phyloP scores from a whole-genome alignment of 1,284 basidiomycete species.

The Marasmius oreades region DNA sequence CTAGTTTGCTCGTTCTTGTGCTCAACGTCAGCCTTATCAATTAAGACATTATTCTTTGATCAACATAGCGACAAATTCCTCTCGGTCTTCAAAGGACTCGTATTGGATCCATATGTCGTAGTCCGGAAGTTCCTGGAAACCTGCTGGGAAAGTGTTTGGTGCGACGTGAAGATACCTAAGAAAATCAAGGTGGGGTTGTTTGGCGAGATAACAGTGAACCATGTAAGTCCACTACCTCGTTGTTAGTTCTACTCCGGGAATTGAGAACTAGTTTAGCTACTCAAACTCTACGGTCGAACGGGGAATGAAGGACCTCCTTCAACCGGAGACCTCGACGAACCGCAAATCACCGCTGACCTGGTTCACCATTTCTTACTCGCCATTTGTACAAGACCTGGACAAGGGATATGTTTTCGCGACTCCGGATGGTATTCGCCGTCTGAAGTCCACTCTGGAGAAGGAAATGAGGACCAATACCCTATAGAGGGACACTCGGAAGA shows the following conservation, averaged over 20 bases:
- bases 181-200: slow-evolving; percentile 68
- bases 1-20: slow-evolving; percentile 71
- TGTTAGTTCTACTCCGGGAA: no score
- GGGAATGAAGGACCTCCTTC: no score
- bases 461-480: slow-evolving; percentile 20
- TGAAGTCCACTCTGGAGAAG: slow-evolving; percentile 28
- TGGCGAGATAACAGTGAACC: slow-evolving; percentile 55
- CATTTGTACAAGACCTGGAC: slow-evolving; percentile 80
- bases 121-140: slow-evolving; percentile 57
- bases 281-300: slow-evolving; percentile 65
- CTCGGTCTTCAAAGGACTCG: slow-evolving; percentile 65
- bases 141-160: slow-evolving; percentile 69
- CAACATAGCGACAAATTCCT: slow-evolving; percentile 60
- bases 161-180: slow-evolving; percentile 63
- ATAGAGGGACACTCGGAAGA: slow-evolving; percentile 29
- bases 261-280: slow-evolving; percentile 39
- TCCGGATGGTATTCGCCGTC: slow-evolving; percentile 85
- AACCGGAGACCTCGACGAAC: slow-evolving; percentile 39
- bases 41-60: slow-evolving; percentile 64
- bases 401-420: slow-evolving; percentile 86
- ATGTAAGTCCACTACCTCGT: slow-evolving; percentile 40
- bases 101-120: slow-evolving; percentile 57
- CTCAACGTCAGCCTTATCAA: slow-evolving; percentile 36
- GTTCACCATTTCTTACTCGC: slow-evolving; percentile 87
- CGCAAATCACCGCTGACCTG: slow-evolving; percentile 69